phyloP scores from a whole-genome alignment of 805 yeast species.

The Starmerella bombi region DNA sequence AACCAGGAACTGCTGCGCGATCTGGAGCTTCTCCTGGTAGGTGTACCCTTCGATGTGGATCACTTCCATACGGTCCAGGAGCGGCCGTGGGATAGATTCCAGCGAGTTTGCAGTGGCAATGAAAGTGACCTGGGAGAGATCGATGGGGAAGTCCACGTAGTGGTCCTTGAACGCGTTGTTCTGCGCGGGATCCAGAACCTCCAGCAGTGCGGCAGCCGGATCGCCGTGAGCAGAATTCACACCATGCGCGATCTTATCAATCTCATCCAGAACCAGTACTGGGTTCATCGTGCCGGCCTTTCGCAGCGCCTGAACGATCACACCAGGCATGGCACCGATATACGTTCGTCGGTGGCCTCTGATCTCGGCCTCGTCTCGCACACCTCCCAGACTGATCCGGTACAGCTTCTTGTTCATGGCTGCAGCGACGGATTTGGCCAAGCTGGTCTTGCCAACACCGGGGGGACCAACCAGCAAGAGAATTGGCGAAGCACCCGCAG shows the following conservation, averaged over 20 bases:
- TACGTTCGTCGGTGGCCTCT: constrained; percentile 85
- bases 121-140: constrained; percentile 65
- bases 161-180: constrained; percentile 66
- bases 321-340: constrained; percentile 87
- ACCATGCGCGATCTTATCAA: constrained; percentile 57
- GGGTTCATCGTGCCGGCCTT: constrained; percentile 71
- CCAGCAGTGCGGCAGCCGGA: constrained; percentile 79
- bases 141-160: constrained; percentile 74
- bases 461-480: constrained; percentile 81
- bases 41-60: constrained; percentile 71
- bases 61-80: constrained; percentile 73
- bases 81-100: constrained; percentile 56
- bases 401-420: constrained; percentile 65
- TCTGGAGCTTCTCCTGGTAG: constrained; percentile 58
- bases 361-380: constrained; percentile 77
- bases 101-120: constrained; percentile 79
- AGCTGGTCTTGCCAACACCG: constrained; percentile 82
- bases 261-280: constrained; percentile 69
- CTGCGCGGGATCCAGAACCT: constrained; percentile 84
- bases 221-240: constrained; percentile 55
- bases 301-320: constrained; percentile 60
- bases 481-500: constrained; percentile 42
- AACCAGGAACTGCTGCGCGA: constrained; percentile 52
- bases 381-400: constrained; percentile 73
- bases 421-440: constrained; percentile 68